These are phyloP conservation scores for Rhodotorula sp. DNA, from an alignment of 1,284 basidiomycete genomes.

Conservation along the genomic window DNA sequence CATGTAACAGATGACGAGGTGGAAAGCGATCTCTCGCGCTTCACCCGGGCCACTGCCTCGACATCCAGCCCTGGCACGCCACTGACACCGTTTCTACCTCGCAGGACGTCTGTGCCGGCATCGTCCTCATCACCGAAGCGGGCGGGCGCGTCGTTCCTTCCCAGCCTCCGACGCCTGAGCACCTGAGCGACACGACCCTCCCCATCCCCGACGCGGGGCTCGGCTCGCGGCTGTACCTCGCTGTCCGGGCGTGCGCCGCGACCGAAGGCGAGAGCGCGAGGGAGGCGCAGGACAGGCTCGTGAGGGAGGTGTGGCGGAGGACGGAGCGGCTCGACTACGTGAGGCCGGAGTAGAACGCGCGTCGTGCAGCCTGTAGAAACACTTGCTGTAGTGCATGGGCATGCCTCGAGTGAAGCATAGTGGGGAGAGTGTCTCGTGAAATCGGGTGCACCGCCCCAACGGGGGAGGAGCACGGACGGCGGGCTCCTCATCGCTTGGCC, in stretches of 20 bases:
- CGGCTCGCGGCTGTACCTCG: conserved; percentile 46
- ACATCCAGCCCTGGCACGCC: no score
- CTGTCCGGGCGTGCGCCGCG: conserved; percentile 43
- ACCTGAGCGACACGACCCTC: conserved; percentile 13
- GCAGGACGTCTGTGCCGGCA: conserved; percentile 47
- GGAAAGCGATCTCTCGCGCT: neutral
- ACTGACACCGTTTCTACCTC: neutral
- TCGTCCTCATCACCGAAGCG: conserved; percentile 45
- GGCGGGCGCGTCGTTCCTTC: conserved; percentile 48
- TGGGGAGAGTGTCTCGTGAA: neutral
- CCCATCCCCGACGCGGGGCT: conserved; percentile 43
- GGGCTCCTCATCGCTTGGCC: neutral
- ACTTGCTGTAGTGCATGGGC: neutral
- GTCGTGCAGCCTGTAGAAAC: no score
- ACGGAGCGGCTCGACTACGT: conserved; percentile 44
- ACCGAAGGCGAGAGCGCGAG: conserved; percentile 39
- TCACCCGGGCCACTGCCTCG: neutral
- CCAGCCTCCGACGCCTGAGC: conserved; percentile 27
- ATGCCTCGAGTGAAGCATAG: rapidly evolving
- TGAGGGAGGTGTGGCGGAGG: conserved; percentile 44
- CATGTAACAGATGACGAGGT: neutral
- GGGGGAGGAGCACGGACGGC: neutral
- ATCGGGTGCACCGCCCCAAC: neutral
- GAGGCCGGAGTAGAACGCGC: conserved; percentile 29
- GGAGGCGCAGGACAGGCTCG: conserved; percentile 45